A percentile compares a stretch with the other conserved stretches of the same genome.
Conservation (phyloP, 352 stramenopile genomes). For the Globisporangium viniferum region DNA sequence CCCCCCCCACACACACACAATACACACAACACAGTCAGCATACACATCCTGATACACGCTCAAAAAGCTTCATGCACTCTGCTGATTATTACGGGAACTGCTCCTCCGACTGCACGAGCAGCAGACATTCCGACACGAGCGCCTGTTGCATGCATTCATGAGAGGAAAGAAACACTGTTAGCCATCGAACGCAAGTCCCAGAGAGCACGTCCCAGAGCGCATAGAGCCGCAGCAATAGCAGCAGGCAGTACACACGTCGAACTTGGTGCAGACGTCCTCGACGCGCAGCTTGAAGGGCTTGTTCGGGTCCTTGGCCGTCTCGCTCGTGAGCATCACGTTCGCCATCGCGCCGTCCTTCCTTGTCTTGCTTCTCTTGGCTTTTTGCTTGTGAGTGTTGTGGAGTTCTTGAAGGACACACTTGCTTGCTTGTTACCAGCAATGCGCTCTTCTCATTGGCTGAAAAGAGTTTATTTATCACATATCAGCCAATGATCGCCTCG, state of each 20-base stretch:
- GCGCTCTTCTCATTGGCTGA: background rate
- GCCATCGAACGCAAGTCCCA: background rate
- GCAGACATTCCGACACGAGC: constrained; percentile 70
- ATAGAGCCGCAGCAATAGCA: background rate
- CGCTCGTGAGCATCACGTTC: constrained; percentile 87
- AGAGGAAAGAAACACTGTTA: background rate
- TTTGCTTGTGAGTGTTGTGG: constrained; percentile 10
- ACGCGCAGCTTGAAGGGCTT: constrained; percentile 84
- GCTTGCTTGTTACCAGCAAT: background rate
- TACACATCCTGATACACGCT: background rate
- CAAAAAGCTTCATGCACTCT: background rate
- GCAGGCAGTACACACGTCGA: constrained; percentile 45
- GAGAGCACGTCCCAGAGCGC: no score
- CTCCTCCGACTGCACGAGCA: constrained; percentile 76
- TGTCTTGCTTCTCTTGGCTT: background rate
- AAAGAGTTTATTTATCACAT: background rate
- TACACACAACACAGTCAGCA: background rate
- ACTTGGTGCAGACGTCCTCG: constrained; percentile 82
- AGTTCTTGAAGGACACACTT: background rate
- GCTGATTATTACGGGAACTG: constrained; percentile 39
- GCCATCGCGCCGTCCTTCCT: constrained; percentile 43
- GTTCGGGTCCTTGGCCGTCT: constrained; percentile 87
- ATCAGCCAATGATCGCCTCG: background rate
- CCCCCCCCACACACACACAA: background rate
- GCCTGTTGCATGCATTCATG: constrained; percentile 25